Base-by-base conservation (phyloP, 1,139 yeast genomes). In the Hansenula sp. region DNA sequence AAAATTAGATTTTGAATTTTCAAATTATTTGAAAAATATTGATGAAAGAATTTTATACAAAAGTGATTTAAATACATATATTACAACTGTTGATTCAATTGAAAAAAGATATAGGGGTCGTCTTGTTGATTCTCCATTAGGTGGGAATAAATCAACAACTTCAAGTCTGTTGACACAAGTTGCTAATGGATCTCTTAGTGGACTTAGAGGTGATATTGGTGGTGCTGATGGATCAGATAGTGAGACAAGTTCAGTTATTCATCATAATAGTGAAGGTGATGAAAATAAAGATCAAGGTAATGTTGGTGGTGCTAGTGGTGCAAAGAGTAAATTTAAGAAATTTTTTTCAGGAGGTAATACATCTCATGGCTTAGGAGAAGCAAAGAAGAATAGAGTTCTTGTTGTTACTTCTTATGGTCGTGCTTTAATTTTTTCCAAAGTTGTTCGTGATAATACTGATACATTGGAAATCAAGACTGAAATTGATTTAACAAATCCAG, bases 41-140 rank as follows among this genome's bases (percentile, higher is more conserved):
- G 82, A 83, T 39, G 97, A 90, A 60, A 70, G 95, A 41, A 73
- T 89, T 1, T 51, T 88, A 38, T 77, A 77, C 47, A 72, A 77
- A 17, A 96, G 94, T 0, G 66, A 67, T 20, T 62, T 77, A 6
- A 54, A 58, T 14, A 64, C 70, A 31, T 53, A 59, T n/a, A 34
- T 55, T 12, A 43, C 64, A 0, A 76, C 79, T 19, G 59, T 57
- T 0, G 82, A 74, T 3, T 34, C 46, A 0, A 73, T 84, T 50
- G 87, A 82, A 44, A 75, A 67, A 52, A 79, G 71, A 48, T 67
- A 73, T 45, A 73, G 67, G 50, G 87, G 85, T 0, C 61, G 69
- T 42, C 55, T 82, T 18, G 77, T 75, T 36, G 84, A 80, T 44
- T 73, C 87, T 1, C 86, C 87, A 1, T 62, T 79, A 14, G 57